Percentiles rank a stretch among this genome's conserved stretches.
These are phyloP conservation scores for Neurospora sp. DNA, from an alignment of 495 filamentous ascomycete species.

Conservation along the genomic window DNA sequence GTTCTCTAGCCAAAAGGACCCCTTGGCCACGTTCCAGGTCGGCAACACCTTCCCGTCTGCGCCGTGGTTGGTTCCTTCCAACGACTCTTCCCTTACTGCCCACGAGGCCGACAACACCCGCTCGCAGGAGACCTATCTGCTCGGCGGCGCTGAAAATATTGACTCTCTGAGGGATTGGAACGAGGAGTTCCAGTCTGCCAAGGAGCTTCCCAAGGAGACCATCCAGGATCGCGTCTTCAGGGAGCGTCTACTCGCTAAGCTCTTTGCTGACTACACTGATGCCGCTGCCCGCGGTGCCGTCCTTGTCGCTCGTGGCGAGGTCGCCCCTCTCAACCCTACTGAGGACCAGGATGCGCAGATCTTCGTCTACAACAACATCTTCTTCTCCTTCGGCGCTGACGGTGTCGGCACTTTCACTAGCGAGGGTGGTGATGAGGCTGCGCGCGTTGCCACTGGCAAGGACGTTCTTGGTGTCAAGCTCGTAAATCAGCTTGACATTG, in stretches of 20 bases:
- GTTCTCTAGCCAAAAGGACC: constrained; percentile 71
- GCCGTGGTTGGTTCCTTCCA: constrained; percentile 79
- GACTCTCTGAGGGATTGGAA: constrained; percentile 98
- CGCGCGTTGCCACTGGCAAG: constrained; percentile 91
- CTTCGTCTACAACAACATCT: constrained; percentile 98
- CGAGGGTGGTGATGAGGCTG: constrained; percentile 95
- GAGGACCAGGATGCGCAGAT: constrained; percentile 91
- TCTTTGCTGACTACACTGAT: constrained; percentile 96
- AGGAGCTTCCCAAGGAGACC: constrained; percentile 83
- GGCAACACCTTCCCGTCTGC: constrained; percentile 85
- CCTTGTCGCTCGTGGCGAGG: constrained; percentile 83
- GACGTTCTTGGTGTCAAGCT: constrained; percentile 88
- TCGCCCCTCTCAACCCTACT: constrained; percentile 93
- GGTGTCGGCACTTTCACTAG: constrained; percentile 94
- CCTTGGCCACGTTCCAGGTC: constrained; percentile 85
- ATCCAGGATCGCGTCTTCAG: constrained; percentile 95
- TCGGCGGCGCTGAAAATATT: constrained; percentile 81
- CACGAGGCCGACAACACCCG: constrained; percentile 80
- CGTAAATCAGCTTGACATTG: constrained; percentile 94
- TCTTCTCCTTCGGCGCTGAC: constrained; percentile 97
- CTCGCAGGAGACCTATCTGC: constrained; percentile 85
- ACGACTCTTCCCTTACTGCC: constrained; percentile 48
- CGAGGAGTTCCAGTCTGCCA: constrained; percentile 95
- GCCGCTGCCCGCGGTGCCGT: constrained; percentile 90
- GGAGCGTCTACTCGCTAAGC: constrained; percentile 85